Evolutionary conservation across 345 rosid genomes (phyloP).

Genomic region (Carallia pectinifolia): DNA sequence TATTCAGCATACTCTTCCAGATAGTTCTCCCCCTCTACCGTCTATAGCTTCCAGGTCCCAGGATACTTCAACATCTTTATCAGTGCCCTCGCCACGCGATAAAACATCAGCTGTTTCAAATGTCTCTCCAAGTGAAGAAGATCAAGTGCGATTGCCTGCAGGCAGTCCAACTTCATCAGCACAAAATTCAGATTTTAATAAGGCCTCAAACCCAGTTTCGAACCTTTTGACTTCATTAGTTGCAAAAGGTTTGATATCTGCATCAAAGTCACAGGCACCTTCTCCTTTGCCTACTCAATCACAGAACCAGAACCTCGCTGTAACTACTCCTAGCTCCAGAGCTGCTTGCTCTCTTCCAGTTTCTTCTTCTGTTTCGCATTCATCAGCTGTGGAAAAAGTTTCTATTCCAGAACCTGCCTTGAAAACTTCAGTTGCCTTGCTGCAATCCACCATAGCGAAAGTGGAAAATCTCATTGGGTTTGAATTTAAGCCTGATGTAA

Average conservation of each 20-base stretch:
- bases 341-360: constrained; percentile 38
- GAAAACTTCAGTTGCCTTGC: constrained; percentile 27
- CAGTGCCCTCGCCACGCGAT: constrained; percentile 33
- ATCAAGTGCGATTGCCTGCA: constrained; percentile 40
- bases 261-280: constrained; percentile 52
- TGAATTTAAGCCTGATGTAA: constrained; percentile 64
- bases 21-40: constrained; percentile 31
- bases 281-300: constrained; percentile 29
- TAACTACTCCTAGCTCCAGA: constrained; percentile 30
- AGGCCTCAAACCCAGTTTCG: constrained; percentile 63
- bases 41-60: constrained; percentile 34
- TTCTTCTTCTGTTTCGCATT: constrained; percentile 31
- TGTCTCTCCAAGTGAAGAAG: constrained; percentile 39
- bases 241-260: constrained; percentile 86
- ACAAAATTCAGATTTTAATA: constrained; percentile 41
- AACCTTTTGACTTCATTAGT: constrained; percentile 86
- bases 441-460: constrained; percentile 27
- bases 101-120: constrained; percentile 19
- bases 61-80: constrained; percentile 29
- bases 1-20: constrained; percentile 36
- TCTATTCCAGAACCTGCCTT: constrained; percentile 37
- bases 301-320: constrained; percentile 39
- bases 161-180: constrained; percentile 39
- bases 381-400: constrained; percentile 36
- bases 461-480: constrained; percentile 59